Evolutionary conservation across 345 rosid species (phyloP).

Genomic region (Lepidium aucheri): DNA sequence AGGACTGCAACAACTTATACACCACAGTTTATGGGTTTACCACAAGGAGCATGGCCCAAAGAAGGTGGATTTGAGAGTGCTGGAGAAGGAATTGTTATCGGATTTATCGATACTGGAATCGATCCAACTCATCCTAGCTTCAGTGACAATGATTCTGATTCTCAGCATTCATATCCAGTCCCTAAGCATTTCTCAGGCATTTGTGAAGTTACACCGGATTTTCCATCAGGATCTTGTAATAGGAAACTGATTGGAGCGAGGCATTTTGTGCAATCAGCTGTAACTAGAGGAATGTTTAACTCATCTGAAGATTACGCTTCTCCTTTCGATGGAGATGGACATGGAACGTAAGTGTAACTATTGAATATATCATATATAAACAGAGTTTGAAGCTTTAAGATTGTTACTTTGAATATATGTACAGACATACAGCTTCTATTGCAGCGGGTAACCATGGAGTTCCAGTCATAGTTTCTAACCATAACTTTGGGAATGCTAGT

Average conservation of each 20-base stretch:
- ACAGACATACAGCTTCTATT: constrained; percentile 92
- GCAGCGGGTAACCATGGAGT: constrained; percentile 97
- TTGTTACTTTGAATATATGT: constrained; percentile 3
- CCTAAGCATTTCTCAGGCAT: constrained; percentile 76
- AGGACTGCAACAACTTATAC: constrained; percentile 91
- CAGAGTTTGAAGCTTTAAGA: neutral
- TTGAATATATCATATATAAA: neutral
- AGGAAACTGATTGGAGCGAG: constrained; percentile 90
- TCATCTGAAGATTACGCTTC: constrained; percentile 83
- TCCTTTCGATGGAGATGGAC: constrained; percentile 96
- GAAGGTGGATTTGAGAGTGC: constrained; percentile 73
- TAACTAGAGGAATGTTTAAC: constrained; percentile 90
- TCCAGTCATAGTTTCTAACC: constrained; percentile 76
- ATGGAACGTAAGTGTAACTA: constrained; percentile 74
- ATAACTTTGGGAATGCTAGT: constrained; percentile 90
- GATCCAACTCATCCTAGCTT: constrained; percentile 92
- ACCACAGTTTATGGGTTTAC: constrained; percentile 90
- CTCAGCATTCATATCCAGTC: constrained; percentile 54
- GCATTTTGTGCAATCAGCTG: constrained; percentile 90
- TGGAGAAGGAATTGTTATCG: constrained; percentile 89
- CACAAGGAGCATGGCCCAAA: constrained; percentile 76
- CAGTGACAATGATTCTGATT: constrained; percentile 33
- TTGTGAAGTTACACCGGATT: constrained; percentile 90
- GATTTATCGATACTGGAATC: constrained; percentile 85
- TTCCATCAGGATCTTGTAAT: constrained; percentile 95